Percentiles rank a stretch among this genome's conserved stretches.
phyloP scores from a whole-genome alignment of 371 early-diverging fungal genomes.

The Apophysomyces elegans region DNA sequence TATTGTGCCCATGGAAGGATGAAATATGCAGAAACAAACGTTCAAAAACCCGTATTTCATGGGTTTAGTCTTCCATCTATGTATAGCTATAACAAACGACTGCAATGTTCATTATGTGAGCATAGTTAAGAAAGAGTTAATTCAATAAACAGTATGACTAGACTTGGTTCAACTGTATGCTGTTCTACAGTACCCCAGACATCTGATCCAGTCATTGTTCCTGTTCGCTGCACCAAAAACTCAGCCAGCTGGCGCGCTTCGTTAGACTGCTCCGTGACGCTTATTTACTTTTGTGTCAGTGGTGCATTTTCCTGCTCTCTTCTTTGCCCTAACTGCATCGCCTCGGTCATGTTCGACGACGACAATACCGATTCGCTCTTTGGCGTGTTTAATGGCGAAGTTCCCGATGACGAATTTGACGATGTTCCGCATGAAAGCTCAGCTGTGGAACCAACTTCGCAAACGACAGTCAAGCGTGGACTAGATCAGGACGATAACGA shows the following conservation, averaged over 20 bases:
- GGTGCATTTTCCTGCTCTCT: neutral
- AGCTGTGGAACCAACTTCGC: neutral
- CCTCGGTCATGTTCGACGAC: constrained; percentile 24
- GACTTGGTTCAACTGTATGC: too few species aligned
- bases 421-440: constrained; percentile 16
- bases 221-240: too few species aligned
- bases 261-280: neutral
- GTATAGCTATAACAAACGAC: too few species aligned
- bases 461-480: neutral
- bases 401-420: constrained; percentile 14
- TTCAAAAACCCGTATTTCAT: too few species aligned
- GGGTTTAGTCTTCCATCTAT: too few species aligned
- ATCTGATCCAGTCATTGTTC: too few species aligned
- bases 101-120: too few species aligned
- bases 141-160: too few species aligned
- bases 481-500: neutral
- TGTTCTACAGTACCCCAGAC: too few species aligned
- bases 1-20: too few species aligned
- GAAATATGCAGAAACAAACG: too few species aligned
- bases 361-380: constrained; percentile 23
- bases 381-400: constrained; percentile 20
- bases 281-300: neutral
- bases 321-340: neutral
- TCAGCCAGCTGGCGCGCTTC: neutral
- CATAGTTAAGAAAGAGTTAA: too few species aligned